Conservation (phyloP, 176 grass and related monocot species). For the Musa beccarii region DNA sequence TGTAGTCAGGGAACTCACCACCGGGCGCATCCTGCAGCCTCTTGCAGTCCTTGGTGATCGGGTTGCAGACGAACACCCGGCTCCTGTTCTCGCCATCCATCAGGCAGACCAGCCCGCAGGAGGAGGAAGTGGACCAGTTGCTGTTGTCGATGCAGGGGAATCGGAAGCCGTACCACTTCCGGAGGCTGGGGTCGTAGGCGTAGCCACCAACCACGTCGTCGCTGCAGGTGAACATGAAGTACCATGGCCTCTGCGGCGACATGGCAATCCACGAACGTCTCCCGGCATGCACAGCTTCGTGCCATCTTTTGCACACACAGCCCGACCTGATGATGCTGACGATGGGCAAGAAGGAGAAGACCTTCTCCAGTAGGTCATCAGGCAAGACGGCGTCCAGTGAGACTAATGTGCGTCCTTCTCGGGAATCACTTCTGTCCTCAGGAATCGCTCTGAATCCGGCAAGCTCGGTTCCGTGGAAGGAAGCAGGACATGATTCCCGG, state of each 20-base stretch:
- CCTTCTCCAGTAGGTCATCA: slow-evolving; percentile 77
- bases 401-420: slow-evolving; percentile 20
- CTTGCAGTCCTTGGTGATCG: slow-evolving; percentile 60
- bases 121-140: slow-evolving; percentile 75
- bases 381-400: slow-evolving; percentile 49
- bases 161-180: slow-evolving; percentile 72
- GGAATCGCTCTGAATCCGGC: slow-evolving; percentile 19
- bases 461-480: slow-evolving; percentile 27
- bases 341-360: slow-evolving; percentile 64
- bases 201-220: slow-evolving; percentile 53
- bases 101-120: slow-evolving; percentile 57
- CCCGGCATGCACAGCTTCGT: slow-evolving; percentile 42
- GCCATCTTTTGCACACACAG: slow-evolving; percentile 79
- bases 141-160: slow-evolving; percentile 87
- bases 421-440: slow-evolving; percentile 22
- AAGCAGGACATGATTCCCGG: slow-evolving; percentile 42
- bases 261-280: slow-evolving; percentile 38
- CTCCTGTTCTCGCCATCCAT: slow-evolving; percentile 72
- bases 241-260: slow-evolving; percentile 79
- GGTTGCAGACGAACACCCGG: slow-evolving; percentile 70
- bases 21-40: slow-evolving; percentile 44
- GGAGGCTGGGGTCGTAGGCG: slow-evolving; percentile 42
- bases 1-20: slow-evolving; percentile 55
- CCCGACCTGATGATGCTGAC: slow-evolving; percentile 59
- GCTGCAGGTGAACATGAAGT: slow-evolving; percentile 86